A percentile compares a stretch with the other conserved stretches of the same genome.
Conservation (phyloP, 2,329 filamentous ascomycete species). For the Helminthosporium solani region DNA sequence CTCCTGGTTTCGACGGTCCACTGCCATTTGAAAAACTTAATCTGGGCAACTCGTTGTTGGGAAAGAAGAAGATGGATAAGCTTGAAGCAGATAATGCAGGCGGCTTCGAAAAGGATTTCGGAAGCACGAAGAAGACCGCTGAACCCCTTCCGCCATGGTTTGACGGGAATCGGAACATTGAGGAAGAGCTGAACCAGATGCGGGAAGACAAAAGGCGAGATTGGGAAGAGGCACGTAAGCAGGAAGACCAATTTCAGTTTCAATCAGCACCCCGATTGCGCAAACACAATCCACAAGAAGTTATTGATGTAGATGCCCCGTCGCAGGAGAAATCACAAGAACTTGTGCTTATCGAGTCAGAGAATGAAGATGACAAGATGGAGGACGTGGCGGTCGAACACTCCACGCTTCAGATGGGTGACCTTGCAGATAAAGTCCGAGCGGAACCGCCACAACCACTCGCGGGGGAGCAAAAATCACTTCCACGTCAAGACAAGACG, state of each 20-base stretch:
- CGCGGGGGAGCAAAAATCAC: conserved; percentile 18
- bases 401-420: conserved; percentile 42
- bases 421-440: conserved; percentile 47
- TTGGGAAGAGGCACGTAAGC: conserved; percentile 59
- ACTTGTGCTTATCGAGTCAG: conserved; percentile 64
- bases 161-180: conserved; percentile 52
- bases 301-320: conserved; percentile 51
- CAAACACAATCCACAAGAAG: conserved; percentile 54
- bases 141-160: conserved; percentile 75
- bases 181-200: conserved; percentile 57
- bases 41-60: conserved; percentile 62
- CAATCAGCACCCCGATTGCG: conserved; percentile 60
- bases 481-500: conserved; percentile 21
- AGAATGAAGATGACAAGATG: conserved; percentile 51
- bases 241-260: conserved; percentile 62
- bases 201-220: conserved; percentile 46
- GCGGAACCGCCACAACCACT: conserved; percentile 43
- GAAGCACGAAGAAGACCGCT: conserved; percentile 49
- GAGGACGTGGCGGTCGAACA: conserved; percentile 37
- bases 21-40: conserved; percentile 83
- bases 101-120: conserved; percentile 61
- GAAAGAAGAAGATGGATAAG: conserved; percentile 55
- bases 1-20: conserved; percentile 70
- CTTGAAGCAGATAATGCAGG: conserved; percentile 59
- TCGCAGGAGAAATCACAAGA: conserved; percentile 51